Evolutionary conservation across 2,329 filamentous ascomycete species (phyloP), one percentile per base, ranked within the genome.

Genomic region (Diplodia intermedia): DNA sequence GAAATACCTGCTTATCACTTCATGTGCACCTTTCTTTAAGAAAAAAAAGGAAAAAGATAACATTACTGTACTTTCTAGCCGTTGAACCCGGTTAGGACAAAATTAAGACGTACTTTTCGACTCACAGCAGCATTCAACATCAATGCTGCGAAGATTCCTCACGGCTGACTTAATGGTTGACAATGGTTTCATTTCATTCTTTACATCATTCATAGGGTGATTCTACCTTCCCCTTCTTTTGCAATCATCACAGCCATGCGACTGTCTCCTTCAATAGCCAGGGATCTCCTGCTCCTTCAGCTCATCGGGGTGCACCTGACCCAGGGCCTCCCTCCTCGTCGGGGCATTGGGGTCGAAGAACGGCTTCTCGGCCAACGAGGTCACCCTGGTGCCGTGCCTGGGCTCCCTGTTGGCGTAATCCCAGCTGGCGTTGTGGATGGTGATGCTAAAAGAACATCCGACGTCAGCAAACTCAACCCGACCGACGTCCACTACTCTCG

Each of bases 391-490:
- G 2, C 90, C 90, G 75, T 93, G 90, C 49, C 90, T 82, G 0
- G 90, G 88, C 74, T 91, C 82, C 23, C 80, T 83, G 1, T 88
- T 88, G 40, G 86, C 89, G 73, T 92, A 92, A 71, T 92, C 89
- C 89, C 89, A 92, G 72, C 86, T 89, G 0, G 89, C 90, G 70
- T 91, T 91, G 72, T 92, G 89, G 47, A 91, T 91, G 0, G 90
- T 91, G 69, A 91, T 89, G 49, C 88, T 87, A 29, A 2, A 15
- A 65, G 11, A 5, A 70, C 4, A 70, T 66, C 4, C 4, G 54
- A 1, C 1, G 3, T 47, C 18, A 47, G 43, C n/a, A 12, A 38
- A 20, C 8, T 18, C 9, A n/a, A n/a, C 43, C 9, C 43, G 14
- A 15, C 8, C 12, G 9, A 63, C 52, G n/a, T 54, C 31, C 23